Percentiles rank a stretch among this genome's conserved stretches.
These are phyloP conservation scores for Phyllosticta ampelicida DNA, from an alignment of 2,329 filamentous ascomycete species.

Conservation along the genomic window DNA sequence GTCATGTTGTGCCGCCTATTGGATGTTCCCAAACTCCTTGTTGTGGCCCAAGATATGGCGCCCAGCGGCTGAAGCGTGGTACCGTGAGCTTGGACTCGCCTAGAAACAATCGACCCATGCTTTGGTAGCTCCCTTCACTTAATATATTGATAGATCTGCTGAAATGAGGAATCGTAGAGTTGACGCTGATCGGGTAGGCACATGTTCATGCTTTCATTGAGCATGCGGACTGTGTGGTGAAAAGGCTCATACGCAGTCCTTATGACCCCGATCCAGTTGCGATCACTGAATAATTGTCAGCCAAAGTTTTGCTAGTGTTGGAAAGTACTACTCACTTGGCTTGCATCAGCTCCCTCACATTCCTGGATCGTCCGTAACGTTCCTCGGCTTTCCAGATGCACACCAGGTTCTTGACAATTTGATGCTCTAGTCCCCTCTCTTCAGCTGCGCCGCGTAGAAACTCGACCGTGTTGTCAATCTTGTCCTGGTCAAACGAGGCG, in stretches of 20 bases:
- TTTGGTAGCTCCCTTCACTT: neutral
- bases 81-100: neutral
- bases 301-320: neutral
- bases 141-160: neutral
- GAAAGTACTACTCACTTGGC: neutral
- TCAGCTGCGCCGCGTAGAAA: constrained; percentile 57
- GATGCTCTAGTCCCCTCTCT: constrained; percentile 59
- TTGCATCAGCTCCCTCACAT: neutral
- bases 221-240: constrained; percentile 58
- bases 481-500: constrained; percentile 28
- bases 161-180: neutral
- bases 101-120: no score
- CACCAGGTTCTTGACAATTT: constrained; percentile 58
- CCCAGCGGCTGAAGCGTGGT: no score
- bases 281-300: neutral
- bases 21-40: no score
- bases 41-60: no score
- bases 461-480: constrained; percentile 54
- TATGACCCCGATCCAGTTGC: neutral
- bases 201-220: constrained; percentile 62
- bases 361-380: neutral
- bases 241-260: constrained; percentile 47
- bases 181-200: constrained; percentile 32
- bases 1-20: no score
- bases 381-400: constrained; percentile 35